Conservation (phyloP, 805 yeast species). For the Zygoascus ofunaensis region DNA sequence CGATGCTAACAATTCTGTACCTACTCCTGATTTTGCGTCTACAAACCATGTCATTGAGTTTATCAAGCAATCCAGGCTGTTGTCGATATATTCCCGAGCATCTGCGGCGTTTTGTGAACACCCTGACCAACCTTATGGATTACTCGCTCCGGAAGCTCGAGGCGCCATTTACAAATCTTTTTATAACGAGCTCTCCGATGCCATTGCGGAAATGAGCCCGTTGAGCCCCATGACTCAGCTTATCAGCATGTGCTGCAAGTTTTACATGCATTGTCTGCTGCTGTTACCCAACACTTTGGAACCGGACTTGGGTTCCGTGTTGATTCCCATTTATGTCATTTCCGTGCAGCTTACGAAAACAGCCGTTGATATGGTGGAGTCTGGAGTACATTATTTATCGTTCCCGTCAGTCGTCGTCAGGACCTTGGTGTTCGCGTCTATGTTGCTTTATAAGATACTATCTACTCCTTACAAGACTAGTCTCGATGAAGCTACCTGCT, state of each 20-base stretch:
- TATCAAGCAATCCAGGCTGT: conserved; percentile 3
- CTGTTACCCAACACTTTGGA: conserved; percentile 7
- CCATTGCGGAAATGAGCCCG: neutral
- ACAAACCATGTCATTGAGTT: neutral
- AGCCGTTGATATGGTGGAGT: conserved; percentile 2
- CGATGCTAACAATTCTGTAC: neutral
- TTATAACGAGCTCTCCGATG: conserved; percentile 1
- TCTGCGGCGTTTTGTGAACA: neutral
- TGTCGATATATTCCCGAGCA: conserved; percentile 2
- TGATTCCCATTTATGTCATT: conserved; percentile 6
- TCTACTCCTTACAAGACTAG: conserved; percentile 7
- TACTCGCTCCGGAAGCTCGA: conserved; percentile 7
- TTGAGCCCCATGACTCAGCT: conserved; percentile 6
- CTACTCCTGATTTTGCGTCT: neutral
- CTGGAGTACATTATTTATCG: conserved; percentile 1
- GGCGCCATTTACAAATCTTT: conserved; percentile 3
- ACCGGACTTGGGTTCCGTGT: conserved; percentile 1
- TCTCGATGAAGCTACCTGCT: conserved; percentile 5
- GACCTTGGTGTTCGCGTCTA: neutral
- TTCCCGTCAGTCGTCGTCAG: neutral
- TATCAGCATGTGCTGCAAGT: conserved; percentile 3
- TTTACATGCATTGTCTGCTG: conserved; percentile 3
- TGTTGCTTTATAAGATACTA: conserved; percentile 9
- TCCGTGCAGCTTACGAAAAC: conserved; percentile 3
- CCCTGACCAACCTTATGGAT: conserved; percentile 2